Base-by-base conservation (phyloP, 2,329 filamentous ascomycete species). In the Colletotrichum costaricense region DNA sequence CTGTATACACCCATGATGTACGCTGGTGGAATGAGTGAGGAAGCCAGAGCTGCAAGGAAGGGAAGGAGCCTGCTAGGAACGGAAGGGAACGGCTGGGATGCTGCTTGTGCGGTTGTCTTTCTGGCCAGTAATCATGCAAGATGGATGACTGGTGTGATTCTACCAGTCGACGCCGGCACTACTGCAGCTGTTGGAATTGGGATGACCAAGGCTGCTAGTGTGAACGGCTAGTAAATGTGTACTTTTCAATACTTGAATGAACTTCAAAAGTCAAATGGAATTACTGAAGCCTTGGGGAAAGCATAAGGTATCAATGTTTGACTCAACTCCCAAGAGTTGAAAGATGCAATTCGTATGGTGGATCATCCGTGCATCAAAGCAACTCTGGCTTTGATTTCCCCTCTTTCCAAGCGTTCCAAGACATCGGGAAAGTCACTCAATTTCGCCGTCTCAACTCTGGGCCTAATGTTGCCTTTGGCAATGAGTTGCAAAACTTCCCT, bases 1-100 rank as follows among this genome's bases (percentile, higher is more conserved):
- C 79, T 87, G 0, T 87, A 86, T 69, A 87, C 86, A 0, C 85
- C 86, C 0, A 87, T 87, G 86, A 83, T 86, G 77, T 82, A 81
- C 19, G 75, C 76, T 0, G 78, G 77, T 2, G 83, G 84, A 0
- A 87, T 86, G 84, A 80, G 76, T 8, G 79, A 81, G 5, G 83
- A 85, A 56, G 77, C 78, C 5, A 76, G 84, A 57, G 80, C 82
- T 33, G 80, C 81, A 1, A 77, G 86, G 16, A 84, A 79, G 26
- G 79, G 78, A 2, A 77, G 83, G 49, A 86, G 82, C 59, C 66
- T 86, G 7, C 75, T 86, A 1, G 78, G 80, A 1, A 85, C 83
- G 0, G 84, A 86, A 49, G 84, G 85, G 0, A 86, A 80, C 49
- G 84, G 78, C 0, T 86, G 85, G 85, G 85, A 86, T 68, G 81